phyloP scores from a whole-genome alignment of 1,284 basidiomycete genomes.

The Ceratobasidium sp. region DNA sequence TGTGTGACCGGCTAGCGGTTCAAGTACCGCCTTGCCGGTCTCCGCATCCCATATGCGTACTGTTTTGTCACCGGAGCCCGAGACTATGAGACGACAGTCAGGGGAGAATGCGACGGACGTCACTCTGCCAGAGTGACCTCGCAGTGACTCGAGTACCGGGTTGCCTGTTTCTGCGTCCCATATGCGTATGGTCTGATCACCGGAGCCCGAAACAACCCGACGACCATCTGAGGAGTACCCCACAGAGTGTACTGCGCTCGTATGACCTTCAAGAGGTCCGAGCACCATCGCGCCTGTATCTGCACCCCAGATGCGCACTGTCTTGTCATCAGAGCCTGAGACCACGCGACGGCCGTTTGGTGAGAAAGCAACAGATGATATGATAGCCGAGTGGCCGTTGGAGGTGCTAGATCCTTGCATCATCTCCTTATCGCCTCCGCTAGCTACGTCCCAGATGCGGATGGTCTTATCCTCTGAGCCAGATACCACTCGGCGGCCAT shows the following conservation, averaged over 20 bases:
- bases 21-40: background rate
- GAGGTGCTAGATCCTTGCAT: background rate
- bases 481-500: conserved; percentile 36
- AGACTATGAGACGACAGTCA: conserved; percentile 9
- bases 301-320: conserved; percentile 29
- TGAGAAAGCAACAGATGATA: conserved; percentile 30
- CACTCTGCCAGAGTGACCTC: conserved; percentile 5
- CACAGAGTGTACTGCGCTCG: background rate
- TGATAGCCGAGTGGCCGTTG: background rate
- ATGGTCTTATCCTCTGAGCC: conserved; percentile 32
- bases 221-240: conserved; percentile 19
- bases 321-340: conserved; percentile 24
- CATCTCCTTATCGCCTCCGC: background rate
- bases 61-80: conserved; percentile 11
- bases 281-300: background rate
- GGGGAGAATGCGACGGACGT: conserved; percentile 13
- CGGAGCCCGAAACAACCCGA: conserved; percentile 5
- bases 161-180: conserved; percentile 29
- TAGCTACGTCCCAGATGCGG: conserved; percentile 39
- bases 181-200: conserved; percentile 8
- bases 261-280: conserved; percentile 21
- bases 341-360: conserved; percentile 14
- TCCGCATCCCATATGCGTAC: background rate
- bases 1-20: background rate
- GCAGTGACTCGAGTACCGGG: background rate